Conservation (phyloP, 1,284 basidiomycete species). For the Leccinum solheimii region DNA sequence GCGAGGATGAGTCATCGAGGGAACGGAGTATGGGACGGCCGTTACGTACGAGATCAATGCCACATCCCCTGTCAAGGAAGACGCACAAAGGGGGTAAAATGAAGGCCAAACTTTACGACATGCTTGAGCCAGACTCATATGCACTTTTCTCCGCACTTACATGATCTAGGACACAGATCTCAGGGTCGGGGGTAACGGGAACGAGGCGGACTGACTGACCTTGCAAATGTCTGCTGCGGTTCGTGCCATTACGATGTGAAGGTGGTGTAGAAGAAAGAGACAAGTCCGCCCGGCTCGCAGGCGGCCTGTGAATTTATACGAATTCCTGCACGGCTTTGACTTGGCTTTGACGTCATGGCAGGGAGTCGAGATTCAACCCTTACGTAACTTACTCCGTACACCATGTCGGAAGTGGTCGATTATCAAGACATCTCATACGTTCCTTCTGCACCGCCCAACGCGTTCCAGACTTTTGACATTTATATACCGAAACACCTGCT, state of each 20-base stretch:
- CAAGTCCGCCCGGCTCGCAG: neutral
- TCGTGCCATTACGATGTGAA: constrained; percentile 56
- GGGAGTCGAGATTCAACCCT: neutral
- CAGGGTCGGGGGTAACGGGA: neutral
- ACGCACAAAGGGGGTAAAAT: constrained; percentile 78
- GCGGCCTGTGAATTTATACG: constrained; percentile 6
- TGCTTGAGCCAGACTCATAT: constrained; percentile 10
- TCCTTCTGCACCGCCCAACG: constrained; percentile 23
- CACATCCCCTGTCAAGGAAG: constrained; percentile 76
- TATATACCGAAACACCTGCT: constrained; percentile 36
- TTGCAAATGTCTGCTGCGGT: constrained; percentile 76
- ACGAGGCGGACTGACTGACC: constrained; percentile 36
- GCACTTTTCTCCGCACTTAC: constrained; percentile 24
- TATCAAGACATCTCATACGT: constrained; percentile 48
- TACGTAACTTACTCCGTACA: neutral
- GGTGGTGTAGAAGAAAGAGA: constrained; percentile 8
- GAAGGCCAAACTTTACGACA: constrained; percentile 55
- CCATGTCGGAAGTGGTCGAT: constrained; percentile 7
- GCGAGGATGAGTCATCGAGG: neutral
- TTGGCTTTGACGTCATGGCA: constrained; percentile 29
- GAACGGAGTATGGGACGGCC: neutral
- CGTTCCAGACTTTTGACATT: constrained; percentile 49
- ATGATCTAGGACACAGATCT: constrained; percentile 32
- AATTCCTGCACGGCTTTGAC: neutral
- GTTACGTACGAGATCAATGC: constrained; percentile 59